Base-by-base conservation (phyloP, 2,329 filamentous ascomycete genomes). In the Aureobasidium pullulans region DNA sequence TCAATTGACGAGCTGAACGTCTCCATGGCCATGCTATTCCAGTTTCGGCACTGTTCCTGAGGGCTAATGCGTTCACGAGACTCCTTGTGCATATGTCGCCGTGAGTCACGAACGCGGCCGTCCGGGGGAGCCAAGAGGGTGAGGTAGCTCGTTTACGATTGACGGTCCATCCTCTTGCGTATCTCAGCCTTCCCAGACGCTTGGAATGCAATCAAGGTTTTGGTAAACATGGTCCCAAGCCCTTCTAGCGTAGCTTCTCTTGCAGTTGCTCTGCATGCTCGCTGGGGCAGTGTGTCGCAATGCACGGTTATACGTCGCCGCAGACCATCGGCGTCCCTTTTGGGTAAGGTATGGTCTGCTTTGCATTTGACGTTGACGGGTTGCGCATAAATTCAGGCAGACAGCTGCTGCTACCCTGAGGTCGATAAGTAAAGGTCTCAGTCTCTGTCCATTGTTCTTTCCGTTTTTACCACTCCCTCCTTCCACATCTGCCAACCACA, bases 301-400 rank as follows among this genome's bases (percentile, higher is more conserved):
- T 56, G 40, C 52, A 56, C 37, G 31, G 11, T 29, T 13, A 28
- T 56, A 56, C 52, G 39, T 37, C 52, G 52, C 40, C 52, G 52
- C 52, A 56, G 50, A 28, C 29, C 42, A 28, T 40, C 54, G 54
- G 54, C 42, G 54, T 57, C 54, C 42, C 2, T n/a, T 34, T 57
- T 40, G 8, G 43, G 54, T 39, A 57, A 32, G 54, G 54, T 48
- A 47, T 57, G 42, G 29, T 43, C 15, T 43, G 39, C 50, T 11
- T 11, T 23, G 54, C 31, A 42, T 48, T 46, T 44, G 52, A 44
- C 40, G 37, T 57, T 15, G 39, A 37, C 8, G 39, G 31, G 40
- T 57, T 57, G 29, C 31, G 52, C 52, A 57, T 16, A n/a, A 23
- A 36, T 47, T 40, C 54, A 57, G 54, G 54, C 54, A 57, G 54